Evolutionary conservation across 2,329 filamentous ascomycete genomes (phyloP).

Genomic region (Onygenales sp.): DNA sequence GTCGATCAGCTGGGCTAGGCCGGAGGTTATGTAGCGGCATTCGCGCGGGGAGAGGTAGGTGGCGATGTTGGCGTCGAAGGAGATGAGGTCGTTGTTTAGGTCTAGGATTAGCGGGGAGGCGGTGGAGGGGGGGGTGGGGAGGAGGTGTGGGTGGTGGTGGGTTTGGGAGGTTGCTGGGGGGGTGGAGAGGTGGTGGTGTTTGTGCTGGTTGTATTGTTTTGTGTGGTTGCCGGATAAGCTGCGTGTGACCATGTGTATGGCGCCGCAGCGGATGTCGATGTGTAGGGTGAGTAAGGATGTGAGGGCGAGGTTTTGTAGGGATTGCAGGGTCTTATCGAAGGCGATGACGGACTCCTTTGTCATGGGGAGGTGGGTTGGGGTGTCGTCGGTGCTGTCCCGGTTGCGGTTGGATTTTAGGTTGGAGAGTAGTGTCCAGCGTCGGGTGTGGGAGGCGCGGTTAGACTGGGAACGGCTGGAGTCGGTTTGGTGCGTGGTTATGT

Average conservation of each 20-base stretch:
- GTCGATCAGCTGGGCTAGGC: constrained; percentile 70
- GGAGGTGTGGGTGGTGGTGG: constrained; percentile 27
- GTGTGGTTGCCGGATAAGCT: constrained; percentile 47
- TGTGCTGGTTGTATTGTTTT: not conserved
- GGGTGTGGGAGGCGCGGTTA: constrained; percentile 44
- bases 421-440: constrained; percentile 76
- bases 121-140: constrained; percentile 32
- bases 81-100: constrained; percentile 74
- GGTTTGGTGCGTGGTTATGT: constrained; percentile 71
- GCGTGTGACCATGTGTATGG: constrained; percentile 67
- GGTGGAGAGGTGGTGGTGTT: constrained; percentile 7
- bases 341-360: constrained; percentile 75
- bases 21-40: constrained; percentile 63
- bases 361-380: constrained; percentile 72
- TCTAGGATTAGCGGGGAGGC: constrained; percentile 60
- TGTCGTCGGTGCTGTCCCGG: constrained; percentile 31
- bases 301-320: constrained; percentile 69
- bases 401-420: constrained; percentile 51
- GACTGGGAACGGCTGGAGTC: constrained; percentile 44
- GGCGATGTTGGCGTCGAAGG: constrained; percentile 74
- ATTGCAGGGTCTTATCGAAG: constrained; percentile 79
- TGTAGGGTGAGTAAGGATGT: constrained; percentile 79
- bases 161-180: not conserved
- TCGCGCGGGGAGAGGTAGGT: constrained; percentile 63
- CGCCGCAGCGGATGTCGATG: constrained; percentile 76